Evolutionary conservation across 2,329 filamentous ascomycete genomes (phyloP).

Genomic region (Alternaria sp.): DNA sequence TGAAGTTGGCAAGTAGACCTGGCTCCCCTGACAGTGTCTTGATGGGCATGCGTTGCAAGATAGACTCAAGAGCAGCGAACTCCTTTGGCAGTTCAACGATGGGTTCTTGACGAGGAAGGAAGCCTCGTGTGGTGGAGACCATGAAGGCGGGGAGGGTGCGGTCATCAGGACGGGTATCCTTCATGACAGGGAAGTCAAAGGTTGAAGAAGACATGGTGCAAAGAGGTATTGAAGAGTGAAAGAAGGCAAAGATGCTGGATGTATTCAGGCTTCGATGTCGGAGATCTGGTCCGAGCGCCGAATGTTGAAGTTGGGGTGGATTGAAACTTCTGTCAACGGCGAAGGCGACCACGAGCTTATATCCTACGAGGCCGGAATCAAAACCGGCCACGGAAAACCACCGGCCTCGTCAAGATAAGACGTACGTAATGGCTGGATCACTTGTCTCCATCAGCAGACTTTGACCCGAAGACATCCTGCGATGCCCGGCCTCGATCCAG

Average conservation of each 20-base stretch:
- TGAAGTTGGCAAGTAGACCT: conserved; percentile 76
- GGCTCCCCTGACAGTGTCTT: conserved; percentile 74
- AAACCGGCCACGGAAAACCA: conserved; percentile 41
- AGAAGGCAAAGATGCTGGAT: not conserved
- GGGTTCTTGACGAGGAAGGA: conserved; percentile 67
- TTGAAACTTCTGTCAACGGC: conserved; percentile 10
- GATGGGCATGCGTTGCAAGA: conserved; percentile 80
- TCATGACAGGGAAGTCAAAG: conserved; percentile 66
- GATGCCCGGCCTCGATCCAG: conserved; percentile 8
- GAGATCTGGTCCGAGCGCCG: not conserved
- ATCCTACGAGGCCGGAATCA: conserved; percentile 42
- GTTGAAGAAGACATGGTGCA: conserved; percentile 50
- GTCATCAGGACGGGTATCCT: conserved; percentile 68
- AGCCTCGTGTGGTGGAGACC: conserved; percentile 77
- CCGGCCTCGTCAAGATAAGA: conserved; percentile 44
- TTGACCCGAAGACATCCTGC: conserved; percentile 16
- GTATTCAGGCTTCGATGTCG: not conserved
- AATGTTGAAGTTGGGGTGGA: conserved; percentile 8
- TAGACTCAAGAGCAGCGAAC: conserved; percentile 74
- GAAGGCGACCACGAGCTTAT: conserved; percentile 34
- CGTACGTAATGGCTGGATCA: conserved; percentile 48
- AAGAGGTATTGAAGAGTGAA: conserved; percentile 2
- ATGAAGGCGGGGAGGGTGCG: conserved; percentile 74
- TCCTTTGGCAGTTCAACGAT: conserved; percentile 67
- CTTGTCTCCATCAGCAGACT: conserved; percentile 20